phyloP scores from a whole-genome alignment of 441 rosid species.

The Euphorbia celastroides region DNA sequence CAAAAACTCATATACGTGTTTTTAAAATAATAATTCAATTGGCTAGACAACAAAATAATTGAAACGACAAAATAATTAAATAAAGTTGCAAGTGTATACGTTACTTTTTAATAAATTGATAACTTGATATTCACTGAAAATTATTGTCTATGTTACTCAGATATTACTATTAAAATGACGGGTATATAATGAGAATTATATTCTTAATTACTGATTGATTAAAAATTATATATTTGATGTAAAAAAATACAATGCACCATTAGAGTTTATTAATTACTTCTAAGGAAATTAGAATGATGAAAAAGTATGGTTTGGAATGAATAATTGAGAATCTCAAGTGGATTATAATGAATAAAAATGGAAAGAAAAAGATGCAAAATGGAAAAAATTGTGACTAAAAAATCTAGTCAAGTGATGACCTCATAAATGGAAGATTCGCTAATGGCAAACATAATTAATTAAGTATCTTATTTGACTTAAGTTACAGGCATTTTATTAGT shows the following conservation, averaged over 20 bases:
- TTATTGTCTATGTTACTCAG: background rate
- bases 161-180: no score
- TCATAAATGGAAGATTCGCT: background rate
- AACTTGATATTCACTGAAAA: background rate
- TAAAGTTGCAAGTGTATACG: background rate
- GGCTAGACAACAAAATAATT: background rate
- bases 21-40: background rate
- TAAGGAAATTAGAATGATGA: no score
- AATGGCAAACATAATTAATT: background rate
- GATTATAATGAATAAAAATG: background rate
- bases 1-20: background rate
- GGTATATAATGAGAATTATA: no score
- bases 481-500: no score
- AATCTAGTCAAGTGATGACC: background rate
- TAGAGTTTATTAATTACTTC: no score
- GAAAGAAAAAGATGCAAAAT: background rate
- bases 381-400: background rate
- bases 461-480: background rate
- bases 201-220: no score
- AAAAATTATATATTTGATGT: no score
- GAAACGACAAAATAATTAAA: background rate
- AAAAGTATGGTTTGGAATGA: no score
- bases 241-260: no score
- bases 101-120: background rate
- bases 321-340: background rate